A percentile compares a stretch with the other conserved stretches of the same genome.
Evolutionary conservation across 495 filamentous ascomycete species (phyloP).

Genomic region (Lophiotrema nucula): DNA sequence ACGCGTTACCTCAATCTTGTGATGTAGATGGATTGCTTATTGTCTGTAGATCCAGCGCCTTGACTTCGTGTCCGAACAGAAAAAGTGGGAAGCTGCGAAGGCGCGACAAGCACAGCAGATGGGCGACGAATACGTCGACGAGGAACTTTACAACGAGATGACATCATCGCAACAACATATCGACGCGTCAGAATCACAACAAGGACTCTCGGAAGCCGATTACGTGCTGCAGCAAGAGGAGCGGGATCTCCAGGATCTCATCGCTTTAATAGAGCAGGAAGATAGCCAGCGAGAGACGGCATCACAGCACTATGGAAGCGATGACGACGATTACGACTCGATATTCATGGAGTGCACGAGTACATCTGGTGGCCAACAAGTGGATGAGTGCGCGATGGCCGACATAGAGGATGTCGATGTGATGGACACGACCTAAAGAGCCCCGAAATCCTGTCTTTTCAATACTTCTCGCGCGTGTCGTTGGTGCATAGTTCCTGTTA

Average conservation of each 20-base stretch:
- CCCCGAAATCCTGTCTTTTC: background rate
- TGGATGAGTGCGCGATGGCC: background rate
- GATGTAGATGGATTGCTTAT: background rate
- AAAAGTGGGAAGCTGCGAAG: conserved; percentile 48
- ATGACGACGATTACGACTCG: conserved; percentile 58
- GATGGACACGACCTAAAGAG: conserved; percentile 30
- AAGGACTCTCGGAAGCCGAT: conserved; percentile 39
- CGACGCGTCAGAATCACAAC: conserved; percentile 2
- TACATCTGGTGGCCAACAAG: conserved; percentile 1
- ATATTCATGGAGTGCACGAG: conserved; percentile 54
- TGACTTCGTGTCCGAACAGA: conserved; percentile 48
- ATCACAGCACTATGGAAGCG: conserved; percentile 39
- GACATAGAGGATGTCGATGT: conserved; percentile 19
- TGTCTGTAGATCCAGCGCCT: conserved; percentile 46
- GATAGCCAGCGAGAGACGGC: conserved; percentile 2
- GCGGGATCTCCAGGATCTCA: conserved; percentile 57
- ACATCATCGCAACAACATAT: background rate
- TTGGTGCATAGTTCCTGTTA: no score
- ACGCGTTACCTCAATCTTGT: conserved; percentile 29
- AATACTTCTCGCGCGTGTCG: background rate
- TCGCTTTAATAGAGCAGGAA: conserved; percentile 45
- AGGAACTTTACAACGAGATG: conserved; percentile 31
- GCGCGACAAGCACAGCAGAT: conserved; percentile 37
- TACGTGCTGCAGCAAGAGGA: conserved; percentile 55
- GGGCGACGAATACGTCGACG: conserved; percentile 21